Evolutionary conservation across 2,329 filamentous ascomycete species (phyloP), one percentile per base, ranked within the genome.

Genomic region (Zymoseptoria pseudotritici): DNA sequence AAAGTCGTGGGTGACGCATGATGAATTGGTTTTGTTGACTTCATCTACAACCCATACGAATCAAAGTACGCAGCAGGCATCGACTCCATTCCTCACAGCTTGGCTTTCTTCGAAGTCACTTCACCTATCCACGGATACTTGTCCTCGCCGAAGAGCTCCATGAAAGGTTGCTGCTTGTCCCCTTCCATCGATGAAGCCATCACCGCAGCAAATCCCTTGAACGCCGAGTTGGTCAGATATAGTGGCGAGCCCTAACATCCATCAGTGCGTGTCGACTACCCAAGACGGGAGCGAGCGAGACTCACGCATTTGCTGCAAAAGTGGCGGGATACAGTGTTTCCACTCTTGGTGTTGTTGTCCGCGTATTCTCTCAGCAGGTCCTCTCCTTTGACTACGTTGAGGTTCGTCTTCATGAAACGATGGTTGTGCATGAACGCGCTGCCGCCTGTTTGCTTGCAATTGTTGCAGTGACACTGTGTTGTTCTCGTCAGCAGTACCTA

Each of bases 361-460:
- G 50, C 59, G 53, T 70, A 70, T 56, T 61, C 54, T 42, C 57
- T 62, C 13, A 72, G 54, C 7, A 60, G 11, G 20, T 70, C 61
- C 54, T 66, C 54, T 21, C 69, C 70, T 53, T 66, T 62, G 19
- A 63, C n/a, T 51, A 70, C 61, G 13, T 60, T 63, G 55, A 71
- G 54, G 4, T 65, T 56, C 20, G 65, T 57, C n/a, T 70, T 64
- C 53, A 65, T 63, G 58, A 69, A 65, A 49, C 70, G 65, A 29
- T 69, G 63, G 53, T 72, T 72, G 60, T 72, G 65, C 51, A 64
- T 66, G 58, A 71, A 72, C 7, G 68, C 58, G 36, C 65, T 67
- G 9, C 69, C 68, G 24, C 49, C 58, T 22, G 64, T 58, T 50
- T 62, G 58, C n/a, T 64, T 63, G 56, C 68, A 70, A 36, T 70